These are phyloP conservation scores for Ceratobasidium sp. DNA, from an alignment of 1,284 basidiomycete genomes.

Conservation along the genomic window DNA sequence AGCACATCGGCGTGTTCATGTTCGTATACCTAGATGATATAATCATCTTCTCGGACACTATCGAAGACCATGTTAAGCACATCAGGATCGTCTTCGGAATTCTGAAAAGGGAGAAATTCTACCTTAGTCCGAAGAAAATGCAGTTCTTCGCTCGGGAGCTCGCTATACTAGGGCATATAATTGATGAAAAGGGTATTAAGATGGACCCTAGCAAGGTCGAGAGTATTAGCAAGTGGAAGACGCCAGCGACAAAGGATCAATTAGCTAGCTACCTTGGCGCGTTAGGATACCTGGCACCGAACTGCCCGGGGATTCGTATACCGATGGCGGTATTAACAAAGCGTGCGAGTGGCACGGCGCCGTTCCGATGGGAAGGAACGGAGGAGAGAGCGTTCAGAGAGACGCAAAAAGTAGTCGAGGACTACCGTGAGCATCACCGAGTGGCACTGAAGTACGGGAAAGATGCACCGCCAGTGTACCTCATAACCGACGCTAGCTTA, in stretches of 20 bases:
- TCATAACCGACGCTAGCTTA: slow-evolving; percentile 32
- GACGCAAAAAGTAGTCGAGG: background rate
- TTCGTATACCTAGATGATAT: slow-evolving; percentile 46
- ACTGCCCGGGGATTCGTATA: slow-evolving; percentile 50
- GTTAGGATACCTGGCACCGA: slow-evolving; percentile 54
- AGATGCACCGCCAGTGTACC: background rate
- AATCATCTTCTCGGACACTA: slow-evolving; percentile 52
- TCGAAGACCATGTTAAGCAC: slow-evolving; percentile 54
- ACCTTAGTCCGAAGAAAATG: slow-evolving; percentile 51
- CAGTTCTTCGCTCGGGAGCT: slow-evolving; percentile 50
- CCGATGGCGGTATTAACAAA: slow-evolving; percentile 49
- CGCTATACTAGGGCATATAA: slow-evolving; percentile 53
- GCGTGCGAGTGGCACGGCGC: slow-evolving; percentile 46
- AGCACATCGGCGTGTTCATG: slow-evolving; percentile 49
- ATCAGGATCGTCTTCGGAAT: slow-evolving; percentile 52
- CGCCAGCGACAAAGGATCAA: slow-evolving; percentile 54
- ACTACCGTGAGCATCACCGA: slow-evolving; percentile 1
- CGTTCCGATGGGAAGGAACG: slow-evolving; percentile 15
- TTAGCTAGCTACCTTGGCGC: slow-evolving; percentile 58
- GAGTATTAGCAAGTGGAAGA: slow-evolving; percentile 42
- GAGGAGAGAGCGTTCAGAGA: slow-evolving; percentile 24
- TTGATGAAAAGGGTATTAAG: slow-evolving; percentile 52
- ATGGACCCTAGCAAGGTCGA: slow-evolving; percentile 45
- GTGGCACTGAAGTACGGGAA: background rate
- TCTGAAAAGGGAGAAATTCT: slow-evolving; percentile 50